phyloP scores from a whole-genome alignment of 129 eudicot genomes.

The Ambrosia trifida region DNA sequence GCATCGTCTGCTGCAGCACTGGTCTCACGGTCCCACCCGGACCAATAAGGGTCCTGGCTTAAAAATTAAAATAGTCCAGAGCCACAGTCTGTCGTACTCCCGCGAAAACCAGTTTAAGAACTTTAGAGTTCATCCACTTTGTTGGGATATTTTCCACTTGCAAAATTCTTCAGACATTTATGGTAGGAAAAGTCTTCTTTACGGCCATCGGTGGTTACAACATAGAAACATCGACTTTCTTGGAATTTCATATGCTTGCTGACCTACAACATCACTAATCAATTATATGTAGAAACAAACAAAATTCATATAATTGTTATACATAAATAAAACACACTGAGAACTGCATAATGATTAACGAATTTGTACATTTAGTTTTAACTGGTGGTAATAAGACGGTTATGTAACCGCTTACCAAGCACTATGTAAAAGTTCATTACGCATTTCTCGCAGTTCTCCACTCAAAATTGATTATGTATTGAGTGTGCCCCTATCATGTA shows the following conservation, averaged over 20 bases:
- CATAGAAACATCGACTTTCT: conserved; percentile 70
- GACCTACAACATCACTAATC: conserved; percentile 44
- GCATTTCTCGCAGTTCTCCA: too few species aligned
- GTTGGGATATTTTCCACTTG: conserved; percentile 62
- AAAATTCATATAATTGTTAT: too few species aligned
- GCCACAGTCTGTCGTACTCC: conserved; percentile 38
- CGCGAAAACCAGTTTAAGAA: conserved; percentile 48
- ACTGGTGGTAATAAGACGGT: too few species aligned
- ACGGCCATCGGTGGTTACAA: conserved; percentile 65
- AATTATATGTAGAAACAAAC: background rate
- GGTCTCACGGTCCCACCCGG: conserved; percentile 14
- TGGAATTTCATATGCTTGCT: conserved; percentile 54
- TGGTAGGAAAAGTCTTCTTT: conserved; percentile 74
- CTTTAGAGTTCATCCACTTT: conserved; percentile 52
- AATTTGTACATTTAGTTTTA: too few species aligned
- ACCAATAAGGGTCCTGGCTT: conserved; percentile 13
- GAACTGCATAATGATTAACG: too few species aligned
- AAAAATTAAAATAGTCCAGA: conserved; percentile 16
- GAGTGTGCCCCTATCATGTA: too few species aligned
- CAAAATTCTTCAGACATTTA: conserved; percentile 65
- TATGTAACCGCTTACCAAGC: too few species aligned
- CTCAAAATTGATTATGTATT: too few species aligned
- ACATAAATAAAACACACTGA: too few species aligned
- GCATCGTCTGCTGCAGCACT: conserved; percentile 2
- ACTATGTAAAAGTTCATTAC: too few species aligned